Evolutionary conservation across 2,329 filamentous ascomycete species (phyloP), one percentile per base, ranked within the genome.

Genomic region (Mycocentrospora acerina): DNA sequence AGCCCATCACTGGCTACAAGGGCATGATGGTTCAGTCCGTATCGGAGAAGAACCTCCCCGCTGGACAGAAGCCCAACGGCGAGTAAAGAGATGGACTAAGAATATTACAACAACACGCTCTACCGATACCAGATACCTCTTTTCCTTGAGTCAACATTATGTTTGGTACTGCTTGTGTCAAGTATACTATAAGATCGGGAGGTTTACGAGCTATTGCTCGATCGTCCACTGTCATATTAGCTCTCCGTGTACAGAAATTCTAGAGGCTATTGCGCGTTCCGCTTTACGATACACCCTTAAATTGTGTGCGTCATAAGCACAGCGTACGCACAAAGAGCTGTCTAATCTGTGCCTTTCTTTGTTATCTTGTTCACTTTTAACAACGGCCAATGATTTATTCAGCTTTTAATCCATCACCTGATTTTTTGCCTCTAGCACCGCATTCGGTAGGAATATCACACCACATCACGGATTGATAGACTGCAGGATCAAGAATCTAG

Each of bases 11-110:
- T 24, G 62, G 61, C 34, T 65, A 64, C 55, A 60, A 63, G 51
- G 66, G 66, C 34, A 69, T 69, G 66, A 35, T 67, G 55, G 57
- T 67, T 25, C 66, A 69, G 55, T 66, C 61, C 54, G 57, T 57
- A 42, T 64, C 66, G 13, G 63, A 57, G 51, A 62, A 62, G 42
- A 44, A 61, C 27, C 48, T 60, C 14, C 50, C 53, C 31, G 29
- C 48, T 6, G 44, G 43, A 16, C 27, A 53, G 49, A 59, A 59
- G 57, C 30, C 55, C 49, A 60, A 60, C 42, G 58, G 62, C 42
- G 58, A 67, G 51, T 62, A 64, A 49, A 59, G 40, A 45, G 35
- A 44, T 35, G 33, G 44, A 44, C 36, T 40, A 45, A 43, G 42
- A 44, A 38, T 35, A 46, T 51, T 40, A 53, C 48, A 44, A 44